Conservation (phyloP, 1,139 yeast species). For the Geotrichum reessii region DNA sequence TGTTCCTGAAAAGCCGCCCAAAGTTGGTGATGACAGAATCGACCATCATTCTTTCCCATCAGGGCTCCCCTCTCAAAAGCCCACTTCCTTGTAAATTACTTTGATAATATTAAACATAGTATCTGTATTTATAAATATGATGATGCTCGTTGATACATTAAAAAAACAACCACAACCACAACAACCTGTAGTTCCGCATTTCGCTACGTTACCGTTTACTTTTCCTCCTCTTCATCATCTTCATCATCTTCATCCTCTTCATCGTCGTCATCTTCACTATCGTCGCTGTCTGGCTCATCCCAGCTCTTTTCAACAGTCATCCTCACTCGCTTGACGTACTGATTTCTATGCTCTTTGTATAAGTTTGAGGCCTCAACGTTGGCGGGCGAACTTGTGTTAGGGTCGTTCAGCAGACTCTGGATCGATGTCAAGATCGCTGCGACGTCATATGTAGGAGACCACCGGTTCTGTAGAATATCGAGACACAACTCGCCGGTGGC, state of each 20-base stretch:
- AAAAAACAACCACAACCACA: not conserved
- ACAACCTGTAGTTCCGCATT: not conserved
- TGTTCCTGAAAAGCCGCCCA: slow-evolving; percentile 42
- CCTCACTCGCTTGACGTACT: slow-evolving; percentile 83
- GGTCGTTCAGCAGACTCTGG: slow-evolving; percentile 79
- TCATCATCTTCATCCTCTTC: slow-evolving; percentile 18
- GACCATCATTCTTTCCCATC: slow-evolving; percentile 12
- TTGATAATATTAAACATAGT: not conserved
- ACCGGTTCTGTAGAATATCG: slow-evolving; percentile 90
- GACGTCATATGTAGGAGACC: slow-evolving; percentile 99
- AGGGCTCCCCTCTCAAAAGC: slow-evolving; percentile 2
- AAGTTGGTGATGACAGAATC: slow-evolving; percentile 18
- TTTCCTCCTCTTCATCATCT: slow-evolving; percentile 16
- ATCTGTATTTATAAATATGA: not conserved
- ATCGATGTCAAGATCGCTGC: slow-evolving; percentile 91
- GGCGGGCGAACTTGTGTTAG: slow-evolving; percentile 94
- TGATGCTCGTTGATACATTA: not conserved
- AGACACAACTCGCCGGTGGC: slow-evolving; percentile 93
- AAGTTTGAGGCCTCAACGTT: slow-evolving; percentile 96
- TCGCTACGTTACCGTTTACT: not conserved
- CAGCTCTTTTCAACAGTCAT: slow-evolving; percentile 74
- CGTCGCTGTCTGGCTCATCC: slow-evolving; percentile 25
- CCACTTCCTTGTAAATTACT: not conserved
- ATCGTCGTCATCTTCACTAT: slow-evolving; percentile 17
- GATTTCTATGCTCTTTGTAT: slow-evolving; percentile 90